phyloP scores from a whole-genome alignment of 208 protist genomes.

The Paratrypanosoma confusum region DNA sequence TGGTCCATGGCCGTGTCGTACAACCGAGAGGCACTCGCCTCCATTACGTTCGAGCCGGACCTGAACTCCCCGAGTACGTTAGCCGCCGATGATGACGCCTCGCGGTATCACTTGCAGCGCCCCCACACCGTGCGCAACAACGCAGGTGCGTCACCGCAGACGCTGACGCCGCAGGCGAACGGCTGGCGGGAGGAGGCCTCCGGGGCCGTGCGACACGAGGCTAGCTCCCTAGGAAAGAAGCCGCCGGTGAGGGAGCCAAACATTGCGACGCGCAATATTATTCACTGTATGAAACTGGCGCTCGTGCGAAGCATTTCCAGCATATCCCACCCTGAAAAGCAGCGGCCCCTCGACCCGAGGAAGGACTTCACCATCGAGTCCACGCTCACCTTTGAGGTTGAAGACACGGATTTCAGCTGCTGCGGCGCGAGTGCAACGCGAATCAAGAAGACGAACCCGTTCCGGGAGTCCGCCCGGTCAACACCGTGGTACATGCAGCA shows the following conservation, averaged over 20 bases:
- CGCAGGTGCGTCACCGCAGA: too few species aligned
- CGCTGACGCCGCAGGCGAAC: too few species aligned
- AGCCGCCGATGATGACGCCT: too few species aligned
- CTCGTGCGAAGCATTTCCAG: slow-evolving; percentile 60
- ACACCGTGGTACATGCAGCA: slow-evolving; percentile 1
- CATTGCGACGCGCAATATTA: slow-evolving; percentile 46
- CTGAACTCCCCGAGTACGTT: too few species aligned
- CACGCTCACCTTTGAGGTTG: slow-evolving; percentile 30
- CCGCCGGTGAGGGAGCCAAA: too few species aligned
- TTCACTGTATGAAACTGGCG: slow-evolving; percentile 71
- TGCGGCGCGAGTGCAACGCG: slow-evolving; percentile 17
- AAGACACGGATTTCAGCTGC: slow-evolving; percentile 1
- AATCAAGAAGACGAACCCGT: slow-evolving; percentile 1
- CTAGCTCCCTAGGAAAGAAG: too few species aligned
- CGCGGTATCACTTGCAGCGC: too few species aligned
- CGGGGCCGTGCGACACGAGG: background rate
- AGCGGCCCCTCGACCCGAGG: slow-evolving; percentile 62
- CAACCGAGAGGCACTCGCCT: slow-evolving; percentile 64
- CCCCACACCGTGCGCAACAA: too few species aligned
- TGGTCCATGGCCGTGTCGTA: too few species aligned
- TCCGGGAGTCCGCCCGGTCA: background rate
- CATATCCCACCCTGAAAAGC: slow-evolving; percentile 75
- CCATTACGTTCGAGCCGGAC: slow-evolving; percentile 37
- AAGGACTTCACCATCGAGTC: slow-evolving; percentile 74
- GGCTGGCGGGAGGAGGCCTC: background rate